Evolutionary conservation across 2,329 filamentous ascomycete genomes (phyloP), one percentile per base, ranked within the genome.

Genomic region (Corynespora cassiicola): DNA sequence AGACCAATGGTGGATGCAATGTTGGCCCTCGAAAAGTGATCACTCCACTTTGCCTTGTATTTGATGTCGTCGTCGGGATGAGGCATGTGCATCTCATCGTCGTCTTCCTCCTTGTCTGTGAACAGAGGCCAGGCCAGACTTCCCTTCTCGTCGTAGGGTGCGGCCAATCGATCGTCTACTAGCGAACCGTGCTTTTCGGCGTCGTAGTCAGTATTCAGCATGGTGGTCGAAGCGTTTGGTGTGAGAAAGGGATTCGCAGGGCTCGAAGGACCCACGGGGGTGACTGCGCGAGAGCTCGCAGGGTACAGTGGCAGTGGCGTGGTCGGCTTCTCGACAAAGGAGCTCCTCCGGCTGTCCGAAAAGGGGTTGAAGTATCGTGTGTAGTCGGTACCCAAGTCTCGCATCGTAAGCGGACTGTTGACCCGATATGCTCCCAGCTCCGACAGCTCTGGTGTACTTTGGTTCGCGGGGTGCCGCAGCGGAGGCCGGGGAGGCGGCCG

Each of bases 11-110:
- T 63, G 21, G 71, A 75, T 22, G 66, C 55, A 31, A 77, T 63
- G 33, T 69, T 72, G 9, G 69, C 68, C 30, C 63, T 65, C 6
- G 67, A 61, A 33, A 77, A 74, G 46, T 74, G 73, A 15, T 79
- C 75, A 31, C 60, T 68, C 42, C 68, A 60, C 11, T 55, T 69
- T 6, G 73, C 59, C 47, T 68, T 76, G 56, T 68, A 68, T 26
- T 50, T 60, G 40, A 70, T 63, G 42, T 78, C 75, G 36, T 77
- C 73, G 46, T 78, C 74, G 31, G 72, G 72, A 30, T 66, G 63
- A 7, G 78, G 77, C 66, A 77, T 75, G 42, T 81, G 78, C 60
- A 79, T 70, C 17, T 75, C 73, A 45, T 81, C 78, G 45, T 81
- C 78, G 17, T 70, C 69, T 52, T 81, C 78, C 31, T 72, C 67